Conservation (phyloP, 768 basidiomycete species). For the Boletus edulis region DNA sequence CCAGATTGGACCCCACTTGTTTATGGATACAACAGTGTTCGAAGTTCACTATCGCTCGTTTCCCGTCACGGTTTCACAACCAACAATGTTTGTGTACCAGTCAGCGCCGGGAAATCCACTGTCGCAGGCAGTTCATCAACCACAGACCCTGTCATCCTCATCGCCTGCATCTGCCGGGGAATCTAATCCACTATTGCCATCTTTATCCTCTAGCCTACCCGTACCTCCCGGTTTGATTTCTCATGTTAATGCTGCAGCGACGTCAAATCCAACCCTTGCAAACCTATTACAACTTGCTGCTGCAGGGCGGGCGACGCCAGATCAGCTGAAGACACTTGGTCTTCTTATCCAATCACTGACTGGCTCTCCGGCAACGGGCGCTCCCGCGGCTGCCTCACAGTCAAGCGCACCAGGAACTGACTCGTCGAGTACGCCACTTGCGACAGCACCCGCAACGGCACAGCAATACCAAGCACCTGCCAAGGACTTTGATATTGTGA, state of each 20-base stretch:
- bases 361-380: conserved; percentile 8
- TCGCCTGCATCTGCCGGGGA: conserved; percentile 24
- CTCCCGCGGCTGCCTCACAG: conserved; percentile 8
- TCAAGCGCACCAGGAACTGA: not conserved
- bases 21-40: conserved; percentile 64
- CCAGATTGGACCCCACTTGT: conserved; percentile 73
- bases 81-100: conserved; percentile 28
- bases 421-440: conserved; percentile 11
- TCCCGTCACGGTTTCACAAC: conserved; percentile 20
- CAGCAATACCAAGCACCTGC: conserved; percentile 31
- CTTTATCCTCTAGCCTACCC: conserved; percentile 42
- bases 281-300: conserved; percentile 66
- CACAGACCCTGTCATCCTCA: conserved; percentile 18
- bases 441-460: conserved; percentile 11
- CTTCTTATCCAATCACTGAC: conserved; percentile 71
- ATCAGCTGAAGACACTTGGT: conserved; percentile 66
- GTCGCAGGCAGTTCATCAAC: conserved; percentile 31
- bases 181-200: conserved; percentile 44
- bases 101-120: conserved; percentile 19
- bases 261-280: conserved; percentile 64
- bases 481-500: conserved; percentile 68
- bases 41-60: conserved; percentile 66
- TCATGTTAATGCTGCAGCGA: conserved; percentile 65
- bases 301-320: conserved; percentile 55
- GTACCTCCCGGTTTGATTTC: conserved; percentile 58